phyloP scores from a whole-genome alignment of 495 filamentous ascomycete species.

The Aspergillus biplanus region DNA sequence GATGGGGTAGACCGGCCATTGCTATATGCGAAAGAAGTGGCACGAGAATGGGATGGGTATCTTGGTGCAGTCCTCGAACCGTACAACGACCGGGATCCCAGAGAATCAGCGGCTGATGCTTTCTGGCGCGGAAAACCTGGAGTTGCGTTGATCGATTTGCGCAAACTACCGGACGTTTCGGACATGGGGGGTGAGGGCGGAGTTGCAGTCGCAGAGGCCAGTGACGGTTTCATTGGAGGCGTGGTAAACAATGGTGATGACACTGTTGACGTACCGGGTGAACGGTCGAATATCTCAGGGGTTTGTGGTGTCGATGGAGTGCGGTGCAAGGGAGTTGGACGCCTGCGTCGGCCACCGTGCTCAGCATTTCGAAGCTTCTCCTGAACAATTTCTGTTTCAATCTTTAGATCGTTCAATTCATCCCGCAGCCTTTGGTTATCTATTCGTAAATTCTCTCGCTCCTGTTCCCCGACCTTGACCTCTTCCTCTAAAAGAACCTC shows the following conservation, averaged over 20 bases:
- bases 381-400: constrained; percentile 91
- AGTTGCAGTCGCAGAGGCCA: constrained; percentile 77
- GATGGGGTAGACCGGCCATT: constrained; percentile 47
- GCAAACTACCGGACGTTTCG: constrained; percentile 50
- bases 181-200: constrained; percentile 68
- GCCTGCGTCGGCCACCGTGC: constrained; percentile 54
- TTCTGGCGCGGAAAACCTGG: constrained; percentile 47
- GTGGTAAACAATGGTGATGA: constrained; percentile 75
- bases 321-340: constrained; percentile 54
- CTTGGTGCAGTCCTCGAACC: constrained; percentile 47
- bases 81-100: constrained; percentile 42
- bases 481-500: constrained; percentile 94
- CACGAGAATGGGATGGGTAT: constrained; percentile 47
- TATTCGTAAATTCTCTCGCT: constrained; percentile 84
- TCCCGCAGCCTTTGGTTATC: constrained; percentile 86
- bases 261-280: constrained; percentile 62
- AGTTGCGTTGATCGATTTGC: constrained; percentile 49
- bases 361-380: constrained; percentile 82
- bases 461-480: constrained; percentile 84
- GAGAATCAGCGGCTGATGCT: constrained; percentile 39
- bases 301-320: constrained; percentile 54
- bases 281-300: constrained; percentile 53
- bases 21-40: constrained; percentile 55
- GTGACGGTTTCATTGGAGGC: constrained; percentile 68
- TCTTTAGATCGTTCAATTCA: constrained; percentile 87